Evolutionary conservation across 306 rosid genomes (phyloP), one percentile per base, ranked within the genome.

Genomic region (Astragalus glycyphyllos): DNA sequence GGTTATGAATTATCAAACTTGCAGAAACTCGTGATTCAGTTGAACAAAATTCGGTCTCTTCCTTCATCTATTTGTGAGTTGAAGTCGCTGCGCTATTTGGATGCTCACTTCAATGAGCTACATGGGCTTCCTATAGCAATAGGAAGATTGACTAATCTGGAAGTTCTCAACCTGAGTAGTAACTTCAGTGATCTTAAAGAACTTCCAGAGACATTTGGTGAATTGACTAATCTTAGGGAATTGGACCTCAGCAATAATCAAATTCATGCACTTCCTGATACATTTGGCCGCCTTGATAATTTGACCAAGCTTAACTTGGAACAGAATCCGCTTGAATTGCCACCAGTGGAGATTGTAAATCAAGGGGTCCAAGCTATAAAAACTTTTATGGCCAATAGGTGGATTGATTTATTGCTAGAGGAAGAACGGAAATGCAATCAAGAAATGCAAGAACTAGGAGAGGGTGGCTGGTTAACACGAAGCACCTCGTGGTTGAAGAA

Each of bases 71-170:
- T 95, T 14, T 91, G 96, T 65, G 96, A 88, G 81, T 76, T 95
- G 91, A 86, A 72, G 70, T 87, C 99, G 37, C 44, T 95, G 76
- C 80, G 84, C 79, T 79, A 55, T 74, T 78, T 95, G 74, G 99
- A 95, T 86, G 96, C 97, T 65, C 99, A 89, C 81, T 89, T 95
- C 73, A 94, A 94, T 49, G 96, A 95, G 85, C 87, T 91, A 58
- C 85, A 82, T 15, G 91, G 96, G 76, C 91, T 95, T 82, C 99
- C 99, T 4, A 37, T 67, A 7, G 87, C 87, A 3, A 79, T 95
- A 56, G 99, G 99, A 69, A 88, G 73, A 67, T 65, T 95, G 71
- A 81, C 86, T 23, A 81, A 63, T 65, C 97, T 95, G 2, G 96
- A 89, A 66, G 72, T 68, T 45, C 87, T 95, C 80, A 86, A 89